phyloP scores from a whole-genome alignment of 495 filamentous ascomycete genomes.

The Xylaria curta region DNA sequence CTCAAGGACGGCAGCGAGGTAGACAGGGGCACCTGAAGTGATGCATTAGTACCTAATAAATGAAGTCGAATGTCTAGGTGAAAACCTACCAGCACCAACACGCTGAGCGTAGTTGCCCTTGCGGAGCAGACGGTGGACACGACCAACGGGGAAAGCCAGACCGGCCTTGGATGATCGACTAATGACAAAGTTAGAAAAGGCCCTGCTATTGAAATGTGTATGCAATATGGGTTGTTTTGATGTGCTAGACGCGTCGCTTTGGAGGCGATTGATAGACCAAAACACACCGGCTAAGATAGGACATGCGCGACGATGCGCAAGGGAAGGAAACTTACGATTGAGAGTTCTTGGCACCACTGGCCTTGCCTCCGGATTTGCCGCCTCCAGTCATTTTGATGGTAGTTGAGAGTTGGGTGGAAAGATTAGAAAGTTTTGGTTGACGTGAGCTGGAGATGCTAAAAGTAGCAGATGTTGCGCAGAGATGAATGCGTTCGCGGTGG shows the following conservation, averaged over 20 bases:
- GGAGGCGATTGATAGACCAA: not conserved
- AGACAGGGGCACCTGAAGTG: constrained; percentile 80
- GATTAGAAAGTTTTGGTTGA: constrained; percentile 36
- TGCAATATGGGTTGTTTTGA: not conserved
- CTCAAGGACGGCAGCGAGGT: constrained; percentile 97
- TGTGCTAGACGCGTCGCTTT: constrained; percentile 18
- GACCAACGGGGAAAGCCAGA: constrained; percentile 98
- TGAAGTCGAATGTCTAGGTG: not conserved
- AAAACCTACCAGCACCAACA: constrained; percentile 83
- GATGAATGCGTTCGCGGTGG: constrained; percentile 30
- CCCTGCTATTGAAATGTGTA: not conserved
- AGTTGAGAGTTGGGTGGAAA: constrained; percentile 41
- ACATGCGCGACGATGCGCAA: constrained; percentile 28
- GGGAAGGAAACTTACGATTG: constrained; percentile 77
- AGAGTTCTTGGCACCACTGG: constrained; percentile 93
- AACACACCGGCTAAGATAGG: constrained; percentile 14
- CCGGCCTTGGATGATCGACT: constrained; percentile 99
- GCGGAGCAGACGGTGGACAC: constrained; percentile 98
- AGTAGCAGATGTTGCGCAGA: constrained; percentile 26
- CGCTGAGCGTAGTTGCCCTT: constrained; percentile 99
- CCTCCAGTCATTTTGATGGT: constrained; percentile 93
- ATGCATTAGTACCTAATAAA: constrained; percentile 44
- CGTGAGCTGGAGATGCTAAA: constrained; percentile 28
- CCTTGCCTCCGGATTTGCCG: constrained; percentile 99
- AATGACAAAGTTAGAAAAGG: constrained; percentile 13